Evolutionary conservation across 73 alveolate species (phyloP).

Genomic region (Tetrahymena thermophila): DNA sequence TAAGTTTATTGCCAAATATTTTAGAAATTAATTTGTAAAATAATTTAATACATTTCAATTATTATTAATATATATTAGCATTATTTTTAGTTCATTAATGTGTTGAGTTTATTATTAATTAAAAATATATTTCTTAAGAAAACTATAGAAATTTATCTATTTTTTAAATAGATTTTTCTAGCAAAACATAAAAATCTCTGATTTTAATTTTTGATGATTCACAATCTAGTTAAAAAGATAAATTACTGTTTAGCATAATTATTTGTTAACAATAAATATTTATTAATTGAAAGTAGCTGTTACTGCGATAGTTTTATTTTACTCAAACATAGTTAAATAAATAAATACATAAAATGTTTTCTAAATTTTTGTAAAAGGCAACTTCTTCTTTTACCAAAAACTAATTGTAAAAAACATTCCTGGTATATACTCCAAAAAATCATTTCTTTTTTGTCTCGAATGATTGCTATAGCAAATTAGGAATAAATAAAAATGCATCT

Average conservation of each 20-base stretch:
- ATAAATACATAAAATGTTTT: not conserved
- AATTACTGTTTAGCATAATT: not conserved
- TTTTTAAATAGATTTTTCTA: not conserved
- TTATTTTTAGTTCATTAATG: no score
- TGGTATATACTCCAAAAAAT: not conserved
- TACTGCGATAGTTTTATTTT: not conserved
- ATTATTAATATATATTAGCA: no score
- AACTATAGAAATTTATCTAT: not conserved
- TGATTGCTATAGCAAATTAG: not conserved
- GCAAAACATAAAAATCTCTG: not conserved
- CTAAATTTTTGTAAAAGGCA: not conserved
- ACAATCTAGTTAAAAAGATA: not conserved
- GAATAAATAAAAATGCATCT: not conserved
- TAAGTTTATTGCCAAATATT: no score
- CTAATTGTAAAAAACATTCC: not conserved
- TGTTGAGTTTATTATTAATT: no score
- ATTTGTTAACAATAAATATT: no score
- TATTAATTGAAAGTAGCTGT: not conserved
- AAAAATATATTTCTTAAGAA: no score
- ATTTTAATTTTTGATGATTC: not conserved
- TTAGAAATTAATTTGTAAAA: no score
- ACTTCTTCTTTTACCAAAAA: not conserved
- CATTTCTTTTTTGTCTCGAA: not conserved
- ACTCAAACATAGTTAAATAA: not conserved
- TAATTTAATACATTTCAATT: no score